phyloP scores from a whole-genome alignment of 2,329 filamentous ascomycete genomes.

The Pseudogymnoascus sp. region DNA sequence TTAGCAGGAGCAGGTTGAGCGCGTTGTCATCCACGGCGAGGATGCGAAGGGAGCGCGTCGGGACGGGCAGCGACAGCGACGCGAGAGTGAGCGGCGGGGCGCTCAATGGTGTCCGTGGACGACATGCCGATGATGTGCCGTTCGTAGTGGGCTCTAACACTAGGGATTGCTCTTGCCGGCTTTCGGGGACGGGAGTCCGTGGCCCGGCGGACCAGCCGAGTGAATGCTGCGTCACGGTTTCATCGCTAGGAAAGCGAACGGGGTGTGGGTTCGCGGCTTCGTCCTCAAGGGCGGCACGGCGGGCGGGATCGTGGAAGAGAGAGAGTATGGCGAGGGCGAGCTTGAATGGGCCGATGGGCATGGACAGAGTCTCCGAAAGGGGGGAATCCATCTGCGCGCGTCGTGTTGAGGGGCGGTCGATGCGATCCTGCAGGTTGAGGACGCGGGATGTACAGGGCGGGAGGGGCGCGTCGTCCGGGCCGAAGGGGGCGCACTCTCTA shows the following conservation, averaged over 20 bases:
- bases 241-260: not conserved
- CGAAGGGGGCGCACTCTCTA: constrained; percentile 12
- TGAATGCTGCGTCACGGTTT: not conserved
- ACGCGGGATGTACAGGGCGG: constrained; percentile 12
- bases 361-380: constrained; percentile 11
- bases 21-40: constrained; percentile 34
- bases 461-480: not conserved
- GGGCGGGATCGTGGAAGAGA: constrained; percentile 12
- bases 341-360: constrained; percentile 22
- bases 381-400: not conserved
- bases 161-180: not conserved
- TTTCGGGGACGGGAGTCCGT: not conserved
- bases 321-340: constrained; percentile 21
- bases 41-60: constrained; percentile 17
- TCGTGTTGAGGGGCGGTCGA: constrained; percentile 9
- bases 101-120: not conserved
- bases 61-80: not conserved
- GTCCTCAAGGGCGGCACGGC: not conserved
- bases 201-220: not conserved
- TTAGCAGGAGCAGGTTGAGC: constrained; percentile 33
- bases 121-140: not conserved
- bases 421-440: constrained; percentile 18
- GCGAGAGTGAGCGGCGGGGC: not conserved
- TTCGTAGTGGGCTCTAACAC: not conserved
- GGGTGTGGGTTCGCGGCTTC: constrained; percentile 1